These are phyloP conservation scores for Hortaea werneckii DNA, from an alignment of 2,329 filamentous ascomycete genomes.

Conservation along the genomic window DNA sequence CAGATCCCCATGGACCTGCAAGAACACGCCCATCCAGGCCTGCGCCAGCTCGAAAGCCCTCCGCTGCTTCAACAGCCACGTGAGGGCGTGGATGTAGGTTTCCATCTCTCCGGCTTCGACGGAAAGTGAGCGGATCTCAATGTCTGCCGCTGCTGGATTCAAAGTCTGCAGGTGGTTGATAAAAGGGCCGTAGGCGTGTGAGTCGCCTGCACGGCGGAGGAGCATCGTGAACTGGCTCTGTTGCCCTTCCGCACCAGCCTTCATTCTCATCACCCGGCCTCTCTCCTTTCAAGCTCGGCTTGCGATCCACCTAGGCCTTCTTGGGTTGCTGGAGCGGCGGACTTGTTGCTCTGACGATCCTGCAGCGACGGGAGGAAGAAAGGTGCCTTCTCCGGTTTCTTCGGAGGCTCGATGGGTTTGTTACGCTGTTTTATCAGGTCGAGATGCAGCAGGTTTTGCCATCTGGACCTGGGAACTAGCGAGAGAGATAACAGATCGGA, in stretches of 20 bases:
- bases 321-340: constrained; percentile 7
- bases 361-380: constrained; percentile 78
- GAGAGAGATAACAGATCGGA: constrained; percentile 78
- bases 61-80: constrained; percentile 54
- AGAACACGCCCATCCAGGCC: constrained; percentile 93
- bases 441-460: constrained; percentile 89
- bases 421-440: constrained; percentile 87
- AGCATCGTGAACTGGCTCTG: constrained; percentile 37
- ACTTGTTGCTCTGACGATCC: constrained; percentile 14
- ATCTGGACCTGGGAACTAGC: constrained; percentile 77
- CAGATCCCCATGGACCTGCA: constrained; percentile 63
- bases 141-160: constrained; percentile 73
- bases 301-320: constrained; percentile 15
- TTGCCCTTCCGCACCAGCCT: constrained; percentile 11
- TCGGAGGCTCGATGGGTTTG: constrained; percentile 84
- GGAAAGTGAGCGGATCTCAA: constrained; percentile 74
- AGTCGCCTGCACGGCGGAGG: constrained; percentile 33
- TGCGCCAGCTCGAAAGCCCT: constrained; percentile 89
- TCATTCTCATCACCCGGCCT: constrained; percentile 18
- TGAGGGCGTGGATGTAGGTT: constrained; percentile 73
- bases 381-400: constrained; percentile 84
- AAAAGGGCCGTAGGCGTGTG: constrained; percentile 55
- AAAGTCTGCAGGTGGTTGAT: constrained; percentile 71
- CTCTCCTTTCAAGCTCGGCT: constrained; percentile 20
- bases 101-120: constrained; percentile 53